Conservation (phyloP, 2,329 filamentous ascomycete genomes). For the Davidsoniella neocaledoniae region DNA sequence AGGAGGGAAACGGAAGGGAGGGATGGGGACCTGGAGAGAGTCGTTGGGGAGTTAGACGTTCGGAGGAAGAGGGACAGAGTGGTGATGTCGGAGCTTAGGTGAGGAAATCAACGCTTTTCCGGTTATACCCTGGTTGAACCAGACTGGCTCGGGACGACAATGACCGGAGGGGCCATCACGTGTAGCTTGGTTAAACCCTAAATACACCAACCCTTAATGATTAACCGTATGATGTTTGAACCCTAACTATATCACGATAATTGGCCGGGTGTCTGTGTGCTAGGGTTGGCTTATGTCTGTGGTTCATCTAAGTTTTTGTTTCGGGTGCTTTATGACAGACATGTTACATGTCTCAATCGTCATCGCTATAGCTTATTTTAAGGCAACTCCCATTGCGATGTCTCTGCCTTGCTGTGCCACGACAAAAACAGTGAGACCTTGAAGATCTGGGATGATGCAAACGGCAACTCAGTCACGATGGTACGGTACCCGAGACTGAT, state of each 20-base stretch:
- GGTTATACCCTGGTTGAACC: slow-evolving; percentile 11
- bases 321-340: neutral
- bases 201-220: neutral
- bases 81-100: slow-evolving; percentile 12
- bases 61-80: slow-evolving; percentile 11
- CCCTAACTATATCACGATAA: neutral
- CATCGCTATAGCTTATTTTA: too few relatives aligned
- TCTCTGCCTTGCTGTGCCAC: too few relatives aligned
- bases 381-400: too few relatives aligned
- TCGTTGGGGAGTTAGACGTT: neutral
- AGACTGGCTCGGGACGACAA: slow-evolving; percentile 5
- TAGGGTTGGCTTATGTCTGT: neutral
- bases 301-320: neutral
- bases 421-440: too few relatives aligned
- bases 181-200: neutral
- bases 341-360: neutral
- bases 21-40: slow-evolving; percentile 4
- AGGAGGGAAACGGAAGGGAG: neutral
- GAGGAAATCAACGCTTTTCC: slow-evolving; percentile 12
- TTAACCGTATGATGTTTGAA: neutral
- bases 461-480: too few relatives aligned
- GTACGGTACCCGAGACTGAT: too few relatives aligned
- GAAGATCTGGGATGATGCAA: too few relatives aligned
- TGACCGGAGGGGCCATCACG: neutral
- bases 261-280: neutral